Percentiles rank a stretch among this genome's conserved stretches.
phyloP scores from a whole-genome alignment of 2,329 filamentous ascomycete genomes.

The Microsporum ferrugineum region DNA sequence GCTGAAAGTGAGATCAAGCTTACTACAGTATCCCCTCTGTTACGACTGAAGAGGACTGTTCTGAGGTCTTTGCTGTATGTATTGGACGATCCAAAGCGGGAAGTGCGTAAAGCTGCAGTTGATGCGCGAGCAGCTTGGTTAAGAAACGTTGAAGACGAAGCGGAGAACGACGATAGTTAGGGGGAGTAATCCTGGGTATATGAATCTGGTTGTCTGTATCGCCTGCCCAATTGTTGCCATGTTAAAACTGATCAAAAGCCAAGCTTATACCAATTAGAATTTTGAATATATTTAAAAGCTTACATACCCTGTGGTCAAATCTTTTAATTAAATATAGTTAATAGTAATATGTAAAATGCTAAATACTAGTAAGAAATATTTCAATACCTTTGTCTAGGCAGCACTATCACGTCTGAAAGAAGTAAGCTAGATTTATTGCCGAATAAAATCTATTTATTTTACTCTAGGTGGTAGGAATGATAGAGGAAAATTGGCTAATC shows the following conservation, averaged over 20 bases:
- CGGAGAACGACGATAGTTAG: neutral
- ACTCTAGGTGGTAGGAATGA: neutral
- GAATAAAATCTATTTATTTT: neutral
- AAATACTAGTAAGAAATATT: too few species aligned
- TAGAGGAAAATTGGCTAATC: neutral
- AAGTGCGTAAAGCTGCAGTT: constrained; percentile 52
- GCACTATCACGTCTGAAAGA: neutral
- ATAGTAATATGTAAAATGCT: neutral
- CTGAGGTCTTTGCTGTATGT: constrained; percentile 43
- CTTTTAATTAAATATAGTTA: neutral
- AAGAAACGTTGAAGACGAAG: constrained; percentile 20
- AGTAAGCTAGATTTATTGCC: neutral
- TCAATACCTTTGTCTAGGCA: too few species aligned
- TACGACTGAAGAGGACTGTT: constrained; percentile 48
- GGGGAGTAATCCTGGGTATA: too few species aligned
- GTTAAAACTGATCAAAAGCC: neutral
- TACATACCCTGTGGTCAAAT: neutral
- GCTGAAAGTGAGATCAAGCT: constrained; percentile 14
- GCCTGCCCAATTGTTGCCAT: neutral
- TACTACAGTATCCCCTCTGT: constrained; percentile 33
- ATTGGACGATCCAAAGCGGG: constrained; percentile 52
- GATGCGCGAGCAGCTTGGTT: constrained; percentile 51
- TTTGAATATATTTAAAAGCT: neutral
- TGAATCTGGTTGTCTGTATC: neutral
- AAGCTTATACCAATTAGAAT: neutral